Conservation (phyloP, 257 asterid genomes). For the Capsicum rhomboideum region DNA sequence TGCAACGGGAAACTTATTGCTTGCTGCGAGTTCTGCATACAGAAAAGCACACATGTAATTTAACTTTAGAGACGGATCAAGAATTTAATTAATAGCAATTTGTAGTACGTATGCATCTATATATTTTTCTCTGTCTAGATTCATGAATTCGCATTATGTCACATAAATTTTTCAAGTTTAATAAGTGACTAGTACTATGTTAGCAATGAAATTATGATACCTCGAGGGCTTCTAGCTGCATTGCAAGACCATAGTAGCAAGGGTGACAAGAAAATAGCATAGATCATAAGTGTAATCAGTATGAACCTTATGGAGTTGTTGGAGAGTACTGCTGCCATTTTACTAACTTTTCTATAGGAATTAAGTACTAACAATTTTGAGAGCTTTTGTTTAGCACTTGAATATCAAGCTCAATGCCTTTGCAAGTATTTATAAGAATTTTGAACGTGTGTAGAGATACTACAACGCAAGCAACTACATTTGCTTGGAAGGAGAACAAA, state of each 20-base stretch:
- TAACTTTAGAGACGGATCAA: neutral
- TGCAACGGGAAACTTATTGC: neutral
- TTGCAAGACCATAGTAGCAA: neutral
- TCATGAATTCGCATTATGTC: no score
- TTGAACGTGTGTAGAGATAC: neutral
- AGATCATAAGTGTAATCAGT: neutral
- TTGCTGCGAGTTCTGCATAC: neutral
- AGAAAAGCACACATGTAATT: neutral
- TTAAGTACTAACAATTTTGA: neutral
- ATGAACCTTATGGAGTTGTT: neutral
- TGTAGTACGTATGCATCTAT: no score
- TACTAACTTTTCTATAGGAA: neutral
- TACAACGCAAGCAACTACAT: neutral
- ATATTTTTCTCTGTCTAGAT: no score
- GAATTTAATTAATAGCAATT: neutral
- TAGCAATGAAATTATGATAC: neutral
- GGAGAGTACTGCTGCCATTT: neutral
- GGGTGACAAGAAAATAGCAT: neutral
- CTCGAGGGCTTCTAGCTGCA: neutral
- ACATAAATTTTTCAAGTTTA: no score
- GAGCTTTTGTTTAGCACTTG: neutral
- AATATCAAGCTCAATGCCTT: neutral
- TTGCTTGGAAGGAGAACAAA: neutral
- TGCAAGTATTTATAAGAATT: neutral
- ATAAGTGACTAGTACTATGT: no score